Base-by-base conservation (phyloP, 441 rosid species). In the Flueggea neowawraea region DNA sequence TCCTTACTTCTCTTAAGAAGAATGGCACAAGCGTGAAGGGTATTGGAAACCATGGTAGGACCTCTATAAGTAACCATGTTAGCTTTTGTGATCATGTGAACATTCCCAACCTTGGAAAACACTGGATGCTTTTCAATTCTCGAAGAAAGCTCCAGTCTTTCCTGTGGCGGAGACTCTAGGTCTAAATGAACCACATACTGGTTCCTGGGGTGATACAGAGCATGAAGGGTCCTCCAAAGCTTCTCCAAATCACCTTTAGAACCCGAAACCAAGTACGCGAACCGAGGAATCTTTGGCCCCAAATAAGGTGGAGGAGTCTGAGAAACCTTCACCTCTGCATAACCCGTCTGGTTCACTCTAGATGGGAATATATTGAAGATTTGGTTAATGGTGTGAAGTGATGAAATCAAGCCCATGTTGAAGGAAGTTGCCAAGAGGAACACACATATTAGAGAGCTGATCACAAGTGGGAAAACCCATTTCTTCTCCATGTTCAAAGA, bases 21-120 rank as follows among this genome's bases (percentile, higher is more conserved):
- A 80, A 91, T 69, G 4, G 97, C 96, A 54, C 96, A 86, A 65
- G 99, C 99, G 66, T 95, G 99, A 75, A 95, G 97, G 0, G 99
- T 95, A 75, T 91, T 95, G 12, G 99, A 78, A 70, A 95, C 99
- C 99, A 95, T 95, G 14, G 99, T 91, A 3, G 99, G 99, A 52
- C 99, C 99, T 77, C 84, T 81, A 47, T 95, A 95, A 4, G 99
- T 95, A 61, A 95, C 99, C 85, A 95, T 88, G 73, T 95, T 95
- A 63, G 97, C 97, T 69, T 89, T 95, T 53, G 84, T 73, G 63
- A 77, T 88, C 97, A 95, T 84, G 63, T 69, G 75, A 55, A 95
- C 99, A 70, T 95, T 95, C 61, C 96, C 92, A 52, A 78, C 65
- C 73, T 73, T 60, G 15, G 90, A 57, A 76, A 84, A 95, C 61